Base-by-base conservation (phyloP, 768 basidiomycete species). In the Chiua virens region DNA sequence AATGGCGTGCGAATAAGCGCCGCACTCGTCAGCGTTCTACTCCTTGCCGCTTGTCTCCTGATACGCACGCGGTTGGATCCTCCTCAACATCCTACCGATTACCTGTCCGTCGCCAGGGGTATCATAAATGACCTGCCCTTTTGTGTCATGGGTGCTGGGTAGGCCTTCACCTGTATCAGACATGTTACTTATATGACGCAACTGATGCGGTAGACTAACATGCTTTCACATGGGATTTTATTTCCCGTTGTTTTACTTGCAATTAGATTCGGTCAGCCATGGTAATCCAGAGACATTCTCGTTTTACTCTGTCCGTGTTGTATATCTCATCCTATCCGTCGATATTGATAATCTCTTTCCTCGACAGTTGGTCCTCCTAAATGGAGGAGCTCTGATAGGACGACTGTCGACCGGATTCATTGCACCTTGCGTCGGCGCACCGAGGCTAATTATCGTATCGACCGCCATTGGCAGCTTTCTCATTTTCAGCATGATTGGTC, bases 161-260 rank as follows among this genome's bases (percentile, higher is more conserved):
- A 49, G 3, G 64, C 47, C 18, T 47, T n/a, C 49, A 4, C 44
- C 18, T 14, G 7, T 4, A 17, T 39, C 18, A 23, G 8, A 5
- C 15, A 1, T 27, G n/a, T 2, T 41, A 30, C n/a, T 1, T 25
- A 2, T 10, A n/a, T n/a, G n/a, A n/a, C 30, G 46, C 20, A 1
- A 6, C 25, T 35, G 1, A 38, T 20, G 13, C 1, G 15, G 14
- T 25, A 67, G 66, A 55, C 30, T 52, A 13, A 2, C 60, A 1
- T 47, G 69, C 37, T 68, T 72, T 17, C 59, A 73, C 5, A 55
- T 62, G 1, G 77, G 75, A 3, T 58, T 79, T 27, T 81, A 73
- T 52, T 79, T 73, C 41, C 80, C 81, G 0, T 67, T 80, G 15
- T 83, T 81, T 64, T 85, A 79, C 59, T 56, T 84, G 8, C 83